These are phyloP conservation scores for Vachellia pachyceras DNA, from an alignment of 306 rosid genomes.

Conservation along the genomic window DNA sequence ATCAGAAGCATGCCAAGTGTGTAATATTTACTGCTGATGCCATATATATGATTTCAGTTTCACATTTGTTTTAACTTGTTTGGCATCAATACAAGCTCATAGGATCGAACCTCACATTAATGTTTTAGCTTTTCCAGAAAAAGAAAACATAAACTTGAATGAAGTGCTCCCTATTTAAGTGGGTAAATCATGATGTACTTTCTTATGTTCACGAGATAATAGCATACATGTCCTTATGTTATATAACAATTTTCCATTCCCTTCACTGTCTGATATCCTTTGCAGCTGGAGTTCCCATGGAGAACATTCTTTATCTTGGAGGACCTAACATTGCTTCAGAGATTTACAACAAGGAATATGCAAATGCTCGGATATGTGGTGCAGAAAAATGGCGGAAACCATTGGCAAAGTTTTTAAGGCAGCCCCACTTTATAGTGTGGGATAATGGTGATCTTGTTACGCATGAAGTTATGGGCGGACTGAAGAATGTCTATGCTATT, in stretches of 20 bases:
- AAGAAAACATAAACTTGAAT: not conserved
- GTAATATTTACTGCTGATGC: not conserved
- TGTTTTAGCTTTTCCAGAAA: not conserved
- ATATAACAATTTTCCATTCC: not conserved
- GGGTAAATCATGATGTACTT: constrained; percentile 24
- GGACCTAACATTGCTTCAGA: constrained; percentile 98
- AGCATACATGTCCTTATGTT: not conserved
- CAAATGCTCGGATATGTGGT: constrained; percentile 96
- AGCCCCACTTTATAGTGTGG: constrained; percentile 92
- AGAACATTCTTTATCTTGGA: constrained; percentile 93
- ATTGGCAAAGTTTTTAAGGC: constrained; percentile 87
- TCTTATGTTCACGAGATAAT: constrained; percentile 1
- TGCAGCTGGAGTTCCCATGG: constrained; percentile 86
- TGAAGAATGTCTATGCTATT: constrained; percentile 95
- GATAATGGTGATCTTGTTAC: constrained; percentile 96
- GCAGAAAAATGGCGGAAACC: constrained; percentile 94
- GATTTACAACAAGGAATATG: constrained; percentile 92
- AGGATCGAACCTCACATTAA: not conserved
- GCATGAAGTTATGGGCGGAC: constrained; percentile 98
- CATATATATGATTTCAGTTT: not conserved
- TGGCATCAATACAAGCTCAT: not conserved
- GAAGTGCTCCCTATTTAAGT: not conserved
- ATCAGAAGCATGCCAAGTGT: constrained; percentile 1
- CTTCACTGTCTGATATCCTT: constrained; percentile 10
- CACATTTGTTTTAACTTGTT: not conserved